These are phyloP conservation scores for Pythium pectinolyticum DNA, from an alignment of 352 stramenopile genomes.

Conservation along the genomic window DNA sequence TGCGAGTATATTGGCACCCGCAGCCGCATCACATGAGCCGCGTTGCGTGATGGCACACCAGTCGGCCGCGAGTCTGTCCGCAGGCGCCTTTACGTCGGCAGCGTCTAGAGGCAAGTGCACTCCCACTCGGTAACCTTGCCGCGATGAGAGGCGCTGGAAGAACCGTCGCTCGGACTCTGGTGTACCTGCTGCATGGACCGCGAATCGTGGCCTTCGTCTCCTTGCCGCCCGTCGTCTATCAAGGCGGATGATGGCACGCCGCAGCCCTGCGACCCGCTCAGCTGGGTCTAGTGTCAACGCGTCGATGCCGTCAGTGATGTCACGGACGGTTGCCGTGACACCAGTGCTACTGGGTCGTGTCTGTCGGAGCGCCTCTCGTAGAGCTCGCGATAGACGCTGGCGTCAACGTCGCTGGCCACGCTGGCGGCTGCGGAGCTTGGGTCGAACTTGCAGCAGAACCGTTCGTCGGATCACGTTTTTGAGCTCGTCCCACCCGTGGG, in stretches of 20 bases:
- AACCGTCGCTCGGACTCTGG: conserved; percentile 2
- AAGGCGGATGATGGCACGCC: background rate
- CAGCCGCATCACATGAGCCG: too few relatives aligned
- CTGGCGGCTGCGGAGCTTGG: background rate
- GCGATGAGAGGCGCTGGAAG: background rate
- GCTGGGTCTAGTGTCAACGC: background rate
- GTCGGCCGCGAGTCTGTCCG: background rate
- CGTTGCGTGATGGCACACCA: conserved; percentile 11
- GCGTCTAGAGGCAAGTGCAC: too few relatives aligned
- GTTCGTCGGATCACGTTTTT: background rate
- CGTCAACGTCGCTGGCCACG: too few relatives aligned
- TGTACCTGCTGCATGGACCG: background rate
- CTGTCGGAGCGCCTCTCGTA: background rate
- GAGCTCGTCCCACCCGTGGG: background rate
- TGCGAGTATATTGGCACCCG: too few relatives aligned
- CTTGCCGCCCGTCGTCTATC: background rate
- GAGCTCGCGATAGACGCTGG: background rate
- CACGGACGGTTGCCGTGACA: background rate
- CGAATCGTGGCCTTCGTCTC: background rate
- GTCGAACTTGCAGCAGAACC: background rate
- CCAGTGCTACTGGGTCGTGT: background rate
- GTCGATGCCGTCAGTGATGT: background rate
- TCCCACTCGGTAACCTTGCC: too few relatives aligned
- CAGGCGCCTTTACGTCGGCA: too few relatives aligned
- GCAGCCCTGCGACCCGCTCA: background rate